Evolutionary conservation across 176 grass and related monocot genomes (phyloP).

Genomic region (Pontederia paniculata): DNA sequence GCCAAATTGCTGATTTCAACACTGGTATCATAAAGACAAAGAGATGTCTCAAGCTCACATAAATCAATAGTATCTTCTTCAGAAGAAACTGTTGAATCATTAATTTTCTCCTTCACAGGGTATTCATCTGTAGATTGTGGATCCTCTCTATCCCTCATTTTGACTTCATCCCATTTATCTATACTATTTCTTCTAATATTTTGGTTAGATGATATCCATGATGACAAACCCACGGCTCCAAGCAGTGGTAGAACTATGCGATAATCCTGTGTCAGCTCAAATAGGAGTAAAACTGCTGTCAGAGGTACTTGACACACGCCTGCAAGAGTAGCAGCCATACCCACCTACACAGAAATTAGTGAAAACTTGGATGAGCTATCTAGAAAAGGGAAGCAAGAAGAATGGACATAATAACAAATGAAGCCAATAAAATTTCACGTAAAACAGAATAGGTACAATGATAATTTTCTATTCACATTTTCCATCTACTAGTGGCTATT

Average conservation of each 20-base stretch:
- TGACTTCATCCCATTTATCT: constrained; percentile 16
- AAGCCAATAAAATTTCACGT: not conserved
- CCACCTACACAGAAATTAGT: constrained; percentile 47
- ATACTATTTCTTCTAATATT: constrained; percentile 38
- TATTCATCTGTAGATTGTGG: constrained; percentile 2
- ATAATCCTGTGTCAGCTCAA: constrained; percentile 94
- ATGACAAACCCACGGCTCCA: constrained; percentile 88
- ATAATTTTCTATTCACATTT: too few species aligned
- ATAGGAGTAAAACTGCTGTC: constrained; percentile 82
- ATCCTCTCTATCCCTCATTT: constrained; percentile 20
- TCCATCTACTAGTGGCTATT: too few species aligned
- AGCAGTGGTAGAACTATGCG: constrained; percentile 92
- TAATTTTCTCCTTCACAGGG: constrained; percentile 14
- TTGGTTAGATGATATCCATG: constrained; percentile 76
- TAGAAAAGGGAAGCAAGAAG: not conserved
- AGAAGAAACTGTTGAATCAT: constrained; percentile 9
- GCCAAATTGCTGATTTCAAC: constrained; percentile 20
- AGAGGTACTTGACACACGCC: constrained; percentile 91
- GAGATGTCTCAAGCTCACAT: constrained; percentile 67
- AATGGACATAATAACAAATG: not conserved
- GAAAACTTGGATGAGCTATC: constrained; percentile 9
- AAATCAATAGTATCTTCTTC: constrained; percentile 31
- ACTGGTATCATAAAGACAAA: constrained; percentile 51
- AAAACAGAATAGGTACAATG: too few species aligned
- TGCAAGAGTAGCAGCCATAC: constrained; percentile 91